A percentile compares a stretch with the other conserved stretches of the same genome.
phyloP scores from a whole-genome alignment of 192 early-diverging fungal genomes.

The Coemansia sp. region DNA sequence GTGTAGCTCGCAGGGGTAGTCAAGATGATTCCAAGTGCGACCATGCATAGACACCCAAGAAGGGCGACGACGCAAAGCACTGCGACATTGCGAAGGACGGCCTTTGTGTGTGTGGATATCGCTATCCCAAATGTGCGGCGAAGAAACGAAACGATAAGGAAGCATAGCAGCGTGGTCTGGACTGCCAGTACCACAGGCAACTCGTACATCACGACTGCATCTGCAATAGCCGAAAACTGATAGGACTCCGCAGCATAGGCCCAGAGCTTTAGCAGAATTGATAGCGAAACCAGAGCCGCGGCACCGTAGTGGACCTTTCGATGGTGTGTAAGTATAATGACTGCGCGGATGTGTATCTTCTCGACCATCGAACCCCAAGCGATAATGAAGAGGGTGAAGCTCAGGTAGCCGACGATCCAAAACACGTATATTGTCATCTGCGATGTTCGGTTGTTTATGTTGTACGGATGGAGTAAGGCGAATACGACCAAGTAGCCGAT shows the following conservation, averaged over 20 bases:
- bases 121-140: slow-evolving; percentile 30
- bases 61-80: slow-evolving; percentile 17
- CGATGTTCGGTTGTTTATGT: slow-evolving; percentile 17
- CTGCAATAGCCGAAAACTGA: slow-evolving; percentile 16
- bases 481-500: slow-evolving; percentile 36
- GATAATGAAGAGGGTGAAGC: slow-evolving; percentile 36
- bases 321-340: background rate
- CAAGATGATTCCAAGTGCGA: slow-evolving; percentile 8
- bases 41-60: slow-evolving; percentile 25
- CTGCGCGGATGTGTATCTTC: slow-evolving; percentile 14
- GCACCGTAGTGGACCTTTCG: slow-evolving; percentile 11
- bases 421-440: slow-evolving; percentile 30
- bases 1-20: no score
- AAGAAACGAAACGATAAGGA: slow-evolving; percentile 34
- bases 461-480: slow-evolving; percentile 33
- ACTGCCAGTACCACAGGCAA: slow-evolving; percentile 22
- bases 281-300: slow-evolving; percentile 17
- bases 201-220: slow-evolving; percentile 16
- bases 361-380: slow-evolving; percentile 35
- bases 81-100: slow-evolving; percentile 26
- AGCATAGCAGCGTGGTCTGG: slow-evolving; percentile 17
- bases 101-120: slow-evolving; percentile 33
- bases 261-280: slow-evolving; percentile 30
- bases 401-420: slow-evolving; percentile 40
- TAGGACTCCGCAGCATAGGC: slow-evolving; percentile 41